phyloP scores from a whole-genome alignment of 78 protist species.

The Polysphondylium violaceum region DNA sequence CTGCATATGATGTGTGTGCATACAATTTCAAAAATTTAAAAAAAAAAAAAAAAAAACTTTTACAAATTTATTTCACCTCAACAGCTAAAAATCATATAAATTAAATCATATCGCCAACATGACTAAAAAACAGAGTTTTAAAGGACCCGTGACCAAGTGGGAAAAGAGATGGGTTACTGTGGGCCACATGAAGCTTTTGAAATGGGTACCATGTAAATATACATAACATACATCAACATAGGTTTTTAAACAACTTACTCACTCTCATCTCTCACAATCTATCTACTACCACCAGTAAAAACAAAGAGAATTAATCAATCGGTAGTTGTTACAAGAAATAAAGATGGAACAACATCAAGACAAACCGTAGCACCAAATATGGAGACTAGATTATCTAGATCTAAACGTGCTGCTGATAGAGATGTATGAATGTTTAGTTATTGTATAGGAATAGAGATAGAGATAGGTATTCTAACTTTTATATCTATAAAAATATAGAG shows the following conservation, averaged over 20 bases:
- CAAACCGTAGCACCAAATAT: conserved; percentile 7
- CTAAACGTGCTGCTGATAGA: not conserved
- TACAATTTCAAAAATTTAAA: too few species aligned
- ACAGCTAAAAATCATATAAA: too few species aligned
- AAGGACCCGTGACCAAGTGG: conserved; percentile 48
- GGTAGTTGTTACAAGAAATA: not conserved
- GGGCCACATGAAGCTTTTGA: conserved; percentile 54
- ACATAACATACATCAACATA: not conserved
- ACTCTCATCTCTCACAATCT: not conserved
- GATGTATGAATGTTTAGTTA: not conserved
- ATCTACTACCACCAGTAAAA: not conserved
- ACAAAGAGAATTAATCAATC: conserved; percentile 1
- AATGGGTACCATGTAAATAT: conserved; percentile 65
- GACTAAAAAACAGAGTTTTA: conserved; percentile 29
- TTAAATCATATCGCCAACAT: not conserved
- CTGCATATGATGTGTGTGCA: too few species aligned
- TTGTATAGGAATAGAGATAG: not conserved
- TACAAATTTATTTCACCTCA: too few species aligned
- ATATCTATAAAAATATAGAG: not conserved
- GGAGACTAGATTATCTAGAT: conserved; percentile 14
- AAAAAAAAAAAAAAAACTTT: too few species aligned
- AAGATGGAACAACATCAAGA: conserved; percentile 6
- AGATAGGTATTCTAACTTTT: not conserved
- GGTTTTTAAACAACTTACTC: not conserved
- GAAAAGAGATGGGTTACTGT: conserved; percentile 69